phyloP scores from a whole-genome alignment of 2,329 filamentous ascomycete species.

The Fusarium floridanum region DNA sequence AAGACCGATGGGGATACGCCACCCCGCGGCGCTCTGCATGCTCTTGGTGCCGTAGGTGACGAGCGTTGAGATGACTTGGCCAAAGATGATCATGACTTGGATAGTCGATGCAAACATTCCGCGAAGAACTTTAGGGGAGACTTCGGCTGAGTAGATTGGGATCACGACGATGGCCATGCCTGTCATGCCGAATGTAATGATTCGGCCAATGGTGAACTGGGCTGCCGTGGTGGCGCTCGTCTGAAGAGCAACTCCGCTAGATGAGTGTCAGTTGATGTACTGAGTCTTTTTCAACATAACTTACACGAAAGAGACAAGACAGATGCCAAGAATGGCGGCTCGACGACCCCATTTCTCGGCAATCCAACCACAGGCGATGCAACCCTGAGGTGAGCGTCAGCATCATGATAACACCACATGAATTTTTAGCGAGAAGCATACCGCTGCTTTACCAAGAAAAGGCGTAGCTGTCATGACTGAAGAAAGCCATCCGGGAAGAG shows the following conservation, averaged over 20 bases:
- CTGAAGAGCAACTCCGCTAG: constrained; percentile 43
- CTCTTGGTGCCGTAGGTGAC: constrained; percentile 45
- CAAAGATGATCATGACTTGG: constrained; percentile 47
- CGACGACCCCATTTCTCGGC: constrained; percentile 47
- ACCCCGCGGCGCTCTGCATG: constrained; percentile 44
- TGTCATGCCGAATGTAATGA: constrained; percentile 49
- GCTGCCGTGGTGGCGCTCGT: constrained; percentile 45
- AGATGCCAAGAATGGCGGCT: constrained; percentile 40
- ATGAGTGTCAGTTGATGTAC: neutral
- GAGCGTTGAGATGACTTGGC: constrained; percentile 43
- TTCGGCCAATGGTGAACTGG: constrained; percentile 49
- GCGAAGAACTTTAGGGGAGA: constrained; percentile 42
- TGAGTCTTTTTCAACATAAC: neutral
- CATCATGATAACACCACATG: neutral
- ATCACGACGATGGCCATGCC: constrained; percentile 50
- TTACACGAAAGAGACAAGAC: constrained; percentile 21
- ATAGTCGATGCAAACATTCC: constrained; percentile 48
- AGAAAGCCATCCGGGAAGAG: constrained; percentile 39
- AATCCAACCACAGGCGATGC: constrained; percentile 32
- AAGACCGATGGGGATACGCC: constrained; percentile 60
- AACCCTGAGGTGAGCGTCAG: neutral
- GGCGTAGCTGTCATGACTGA: constrained; percentile 46
- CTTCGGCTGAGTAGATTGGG: constrained; percentile 49
- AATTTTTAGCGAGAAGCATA: neutral
- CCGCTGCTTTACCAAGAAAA: constrained; percentile 43